phyloP scores from a whole-genome alignment of 345 rosid species.

The Eucalyptus sp. region DNA sequence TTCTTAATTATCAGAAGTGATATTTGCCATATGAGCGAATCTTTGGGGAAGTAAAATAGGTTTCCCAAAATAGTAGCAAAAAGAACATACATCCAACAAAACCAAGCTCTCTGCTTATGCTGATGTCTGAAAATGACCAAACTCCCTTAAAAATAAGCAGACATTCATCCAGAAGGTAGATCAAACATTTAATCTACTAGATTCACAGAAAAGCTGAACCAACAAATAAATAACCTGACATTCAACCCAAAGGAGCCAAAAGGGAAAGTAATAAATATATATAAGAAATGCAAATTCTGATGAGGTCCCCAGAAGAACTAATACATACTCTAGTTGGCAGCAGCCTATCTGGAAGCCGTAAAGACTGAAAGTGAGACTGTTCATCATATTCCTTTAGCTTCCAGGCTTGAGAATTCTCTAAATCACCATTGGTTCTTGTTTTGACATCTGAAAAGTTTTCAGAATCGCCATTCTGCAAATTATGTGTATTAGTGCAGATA shows the following conservation, averaged over 20 bases:
- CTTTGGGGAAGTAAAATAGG: background rate
- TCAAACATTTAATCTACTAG: background rate
- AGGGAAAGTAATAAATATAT: background rate
- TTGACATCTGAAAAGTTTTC: constrained; percentile 38
- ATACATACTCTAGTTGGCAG: constrained; percentile 32
- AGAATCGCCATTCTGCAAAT: constrained; percentile 43
- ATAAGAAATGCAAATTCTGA: background rate
- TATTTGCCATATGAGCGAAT: background rate
- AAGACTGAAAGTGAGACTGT: constrained; percentile 44
- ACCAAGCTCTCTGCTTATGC: background rate
- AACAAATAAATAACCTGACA: background rate
- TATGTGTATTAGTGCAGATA: background rate
- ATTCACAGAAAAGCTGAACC: background rate
- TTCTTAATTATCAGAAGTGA: background rate
- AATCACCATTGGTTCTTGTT: constrained; percentile 41
- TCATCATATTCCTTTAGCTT: constrained; percentile 50
- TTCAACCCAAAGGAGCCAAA: background rate
- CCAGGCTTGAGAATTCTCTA: constrained; percentile 60
- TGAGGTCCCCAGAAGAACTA: background rate
- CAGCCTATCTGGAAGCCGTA: constrained; percentile 49
- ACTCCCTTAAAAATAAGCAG: background rate
- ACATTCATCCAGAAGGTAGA: background rate
- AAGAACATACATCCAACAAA: background rate
- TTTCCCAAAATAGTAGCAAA: background rate
- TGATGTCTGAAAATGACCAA: background rate